Evolutionary conservation across 495 filamentous ascomycete species (phyloP), one percentile per base, ranked within the genome.

Genomic region (Penicillium cinerascens): DNA sequence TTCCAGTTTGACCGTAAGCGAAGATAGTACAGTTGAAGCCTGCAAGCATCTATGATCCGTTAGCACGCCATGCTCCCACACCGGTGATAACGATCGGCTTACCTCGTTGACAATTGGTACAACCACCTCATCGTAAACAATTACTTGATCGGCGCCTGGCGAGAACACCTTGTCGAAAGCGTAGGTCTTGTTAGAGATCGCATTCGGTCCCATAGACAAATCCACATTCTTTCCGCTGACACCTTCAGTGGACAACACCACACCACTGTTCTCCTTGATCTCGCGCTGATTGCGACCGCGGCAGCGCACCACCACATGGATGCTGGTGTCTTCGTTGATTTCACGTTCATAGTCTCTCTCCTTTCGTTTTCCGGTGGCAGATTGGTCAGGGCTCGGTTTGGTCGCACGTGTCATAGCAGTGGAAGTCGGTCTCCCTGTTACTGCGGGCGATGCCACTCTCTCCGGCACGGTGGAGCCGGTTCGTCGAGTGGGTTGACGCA

Each of bases 1-100:
- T 98, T 23, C 93, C 93, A 0, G 93, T 98, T 61, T 98, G 93
- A 8, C 93, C 93, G 66, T 98, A 98, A 42, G 93, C 93, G 64
- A 98, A 98, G 49, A 98, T 95, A 7, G 93, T 98, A 67, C 93
- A 98, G 66, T 98, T 98, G 71, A 88, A 97, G n/a, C 93, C 93
- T 22, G 82, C 78, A 20, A 98, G 80, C 82, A 97, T 96, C 91
- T 97, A 59, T 25, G 15, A 13, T 21, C 4, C 20, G 41, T 70
- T 50, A 70, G 58, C 38, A 13, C 27, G 23, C 25, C 1, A 15
- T 15, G 37, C 10, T 8, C 2, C 39, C 36, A 22, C 1, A n/a
- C 11, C 3, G 7, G 13, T 16, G 11, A 2, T 0, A 15, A n/a
- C n/a, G 3, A 5, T 26, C 35, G 42, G 63, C 79, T 58, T 72